phyloP scores from a whole-genome alignment of 176 grass and related monocot species.

The Phyllostachys edulis region DNA sequence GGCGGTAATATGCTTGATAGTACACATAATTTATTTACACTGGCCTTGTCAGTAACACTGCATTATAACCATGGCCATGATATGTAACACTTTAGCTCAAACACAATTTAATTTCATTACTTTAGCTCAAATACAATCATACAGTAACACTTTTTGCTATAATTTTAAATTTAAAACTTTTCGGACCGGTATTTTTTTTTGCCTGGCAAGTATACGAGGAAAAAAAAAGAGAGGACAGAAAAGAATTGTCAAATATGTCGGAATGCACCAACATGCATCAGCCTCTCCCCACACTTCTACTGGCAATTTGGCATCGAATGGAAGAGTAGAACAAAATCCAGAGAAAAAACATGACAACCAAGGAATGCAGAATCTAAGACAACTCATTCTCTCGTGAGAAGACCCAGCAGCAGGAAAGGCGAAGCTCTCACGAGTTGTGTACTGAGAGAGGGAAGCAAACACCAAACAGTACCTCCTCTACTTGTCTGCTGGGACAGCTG shows the following conservation, averaged over 20 bases:
- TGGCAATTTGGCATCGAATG: slow-evolving; percentile 1
- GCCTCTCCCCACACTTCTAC: not conserved
- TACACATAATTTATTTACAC: too few species aligned
- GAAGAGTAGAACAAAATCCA: not conserved
- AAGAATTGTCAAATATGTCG: not conserved
- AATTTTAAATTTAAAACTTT: too few species aligned
- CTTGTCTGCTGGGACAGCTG: not conserved
- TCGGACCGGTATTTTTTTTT: too few species aligned
- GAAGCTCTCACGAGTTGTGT: slow-evolving; percentile 16
- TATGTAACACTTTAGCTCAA: too few species aligned
- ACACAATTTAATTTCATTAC: too few species aligned
- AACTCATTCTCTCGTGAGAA: not conserved
- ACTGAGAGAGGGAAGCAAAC: not conserved
- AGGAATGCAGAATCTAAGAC: slow-evolving; percentile 17
- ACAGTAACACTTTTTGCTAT: too few species aligned
- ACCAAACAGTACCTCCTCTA: not conserved
- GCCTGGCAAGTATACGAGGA: not conserved
- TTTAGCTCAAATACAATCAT: too few species aligned
- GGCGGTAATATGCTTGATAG: too few species aligned
- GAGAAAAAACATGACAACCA: not conserved
- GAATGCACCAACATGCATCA: not conserved
- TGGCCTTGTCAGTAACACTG: too few species aligned
- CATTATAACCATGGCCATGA: too few species aligned
- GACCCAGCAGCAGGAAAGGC: not conserved
- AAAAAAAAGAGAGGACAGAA: not conserved